These are phyloP conservation scores for Sophora flavescens DNA, from an alignment of 306 rosid genomes.

Conservation along the genomic window DNA sequence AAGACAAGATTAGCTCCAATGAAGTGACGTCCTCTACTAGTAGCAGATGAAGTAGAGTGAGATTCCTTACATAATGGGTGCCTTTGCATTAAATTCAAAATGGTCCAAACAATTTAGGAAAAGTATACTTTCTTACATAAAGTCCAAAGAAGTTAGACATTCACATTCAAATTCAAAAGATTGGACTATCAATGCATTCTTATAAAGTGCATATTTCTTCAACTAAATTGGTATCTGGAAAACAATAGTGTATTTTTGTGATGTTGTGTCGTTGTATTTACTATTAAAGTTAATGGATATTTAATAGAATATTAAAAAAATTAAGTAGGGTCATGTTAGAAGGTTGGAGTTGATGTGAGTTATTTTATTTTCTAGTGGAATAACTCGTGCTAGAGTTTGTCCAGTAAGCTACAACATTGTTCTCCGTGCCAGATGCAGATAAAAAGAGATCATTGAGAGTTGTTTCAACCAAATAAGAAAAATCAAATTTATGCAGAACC, in stretches of 20 bases:
- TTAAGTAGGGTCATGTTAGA: neutral
- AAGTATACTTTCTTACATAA: neutral
- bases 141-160: neutral
- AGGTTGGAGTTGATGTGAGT: conserved; percentile 16
- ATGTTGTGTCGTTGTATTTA: neutral
- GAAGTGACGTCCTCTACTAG: too few relatives aligned
- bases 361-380: neutral
- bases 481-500: conserved; percentile 40
- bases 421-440: conserved; percentile 13
- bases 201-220: neutral
- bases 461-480: conserved; percentile 48
- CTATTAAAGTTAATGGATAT: neutral
- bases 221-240: neutral
- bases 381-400: neutral
- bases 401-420: too few relatives aligned
- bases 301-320: neutral
- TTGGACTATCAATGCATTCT: neutral
- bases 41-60: too few relatives aligned
- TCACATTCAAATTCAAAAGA: neutral
- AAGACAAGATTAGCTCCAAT: too few relatives aligned
- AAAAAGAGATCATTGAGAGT: conserved; percentile 42
- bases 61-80: too few relatives aligned
- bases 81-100: neutral
- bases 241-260: neutral
- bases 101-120: neutral